These are phyloP conservation scores for Inga oerstediana DNA, from an alignment of 306 rosid genomes.

Conservation along the genomic window DNA sequence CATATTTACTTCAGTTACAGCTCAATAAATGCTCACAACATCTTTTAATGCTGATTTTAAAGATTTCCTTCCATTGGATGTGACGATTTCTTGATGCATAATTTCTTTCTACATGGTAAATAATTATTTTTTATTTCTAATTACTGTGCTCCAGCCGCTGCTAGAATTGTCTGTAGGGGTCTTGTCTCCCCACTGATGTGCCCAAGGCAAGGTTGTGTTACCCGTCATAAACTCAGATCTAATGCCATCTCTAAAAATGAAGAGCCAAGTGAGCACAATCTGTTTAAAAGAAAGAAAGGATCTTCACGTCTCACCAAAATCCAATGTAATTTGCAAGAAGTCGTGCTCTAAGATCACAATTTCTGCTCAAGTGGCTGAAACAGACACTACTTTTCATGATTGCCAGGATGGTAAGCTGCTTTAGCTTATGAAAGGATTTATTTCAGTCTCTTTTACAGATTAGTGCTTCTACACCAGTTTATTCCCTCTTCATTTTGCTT, in stretches of 20 bases:
- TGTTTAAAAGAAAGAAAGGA: slow-evolving; percentile 79
- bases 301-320: slow-evolving; percentile 74
- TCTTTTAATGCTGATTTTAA: slow-evolving; percentile 8
- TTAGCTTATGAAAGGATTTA: slow-evolving; percentile 13
- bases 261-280: slow-evolving; percentile 73
- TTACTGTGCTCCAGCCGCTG: slow-evolving; percentile 43
- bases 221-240: slow-evolving; percentile 59
- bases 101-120: background rate
- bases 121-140: slow-evolving; percentile 18
- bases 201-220: slow-evolving; percentile 47
- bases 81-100: background rate
- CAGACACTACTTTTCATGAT: slow-evolving; percentile 50
- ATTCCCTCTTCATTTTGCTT: slow-evolving; percentile 5
- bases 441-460: background rate
- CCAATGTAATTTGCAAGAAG: slow-evolving; percentile 76
- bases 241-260: slow-evolving; percentile 98
- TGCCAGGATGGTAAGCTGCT: slow-evolving; percentile 65
- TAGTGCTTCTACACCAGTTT: slow-evolving; percentile 8
- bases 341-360: slow-evolving; percentile 53
- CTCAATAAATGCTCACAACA: background rate
- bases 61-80: background rate
- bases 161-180: slow-evolving; percentile 45
- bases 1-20: background rate
- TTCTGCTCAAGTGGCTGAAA: slow-evolving; percentile 55
- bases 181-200: slow-evolving; percentile 58